Evolutionary conservation across 306 rosid species (phyloP), one percentile per base, ranked within the genome.

Genomic region (Vigna nakashimae): DNA sequence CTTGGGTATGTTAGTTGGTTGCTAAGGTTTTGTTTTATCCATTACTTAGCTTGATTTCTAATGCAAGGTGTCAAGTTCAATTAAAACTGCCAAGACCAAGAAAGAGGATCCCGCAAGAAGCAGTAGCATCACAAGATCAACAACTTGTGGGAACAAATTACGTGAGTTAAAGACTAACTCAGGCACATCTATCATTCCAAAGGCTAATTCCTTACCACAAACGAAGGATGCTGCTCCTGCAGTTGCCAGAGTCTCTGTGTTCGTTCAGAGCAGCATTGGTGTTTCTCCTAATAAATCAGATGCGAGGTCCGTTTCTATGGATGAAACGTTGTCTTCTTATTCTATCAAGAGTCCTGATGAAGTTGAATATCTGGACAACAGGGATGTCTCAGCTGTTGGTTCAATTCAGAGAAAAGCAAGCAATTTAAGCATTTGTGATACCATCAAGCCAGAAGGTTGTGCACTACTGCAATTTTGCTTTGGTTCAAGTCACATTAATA

Each of bases 341-440:
- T 93, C 94, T 48, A 85, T 88, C 70, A 88, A 88, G 84, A 91
- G 96, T 66, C 96, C 98, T 4, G 88, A 91, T 4, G 89, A 91
- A 9, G 79, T 93, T 63, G 98, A 91, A 74, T 93, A 93, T 49
- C 7, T 93, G 18, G 96, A 93, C 81, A 86, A 88, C 28, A 85
- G 52, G 68, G 96, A 92, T 62, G 82, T 83, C 65, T 85, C 82
- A 16, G 83, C 85, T 7, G 83, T 85, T 16, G 89, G 84, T 65
- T 85, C 91, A 11, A 77, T 88, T 72, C 83, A 88, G 72, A 80
- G 89, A 75, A 89, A 88, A 86, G 79, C 90, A 62, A 84, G 66
- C 83, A 88, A 56, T 66, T 87, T 89, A 34, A 80, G 79, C 86
- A 87, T 91, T 57, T 89, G 91, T 51, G 94, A 82, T 69, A 82